phyloP scores from a whole-genome alignment of 176 grass and related monocot species.

The Oryza meridionalis region DNA sequence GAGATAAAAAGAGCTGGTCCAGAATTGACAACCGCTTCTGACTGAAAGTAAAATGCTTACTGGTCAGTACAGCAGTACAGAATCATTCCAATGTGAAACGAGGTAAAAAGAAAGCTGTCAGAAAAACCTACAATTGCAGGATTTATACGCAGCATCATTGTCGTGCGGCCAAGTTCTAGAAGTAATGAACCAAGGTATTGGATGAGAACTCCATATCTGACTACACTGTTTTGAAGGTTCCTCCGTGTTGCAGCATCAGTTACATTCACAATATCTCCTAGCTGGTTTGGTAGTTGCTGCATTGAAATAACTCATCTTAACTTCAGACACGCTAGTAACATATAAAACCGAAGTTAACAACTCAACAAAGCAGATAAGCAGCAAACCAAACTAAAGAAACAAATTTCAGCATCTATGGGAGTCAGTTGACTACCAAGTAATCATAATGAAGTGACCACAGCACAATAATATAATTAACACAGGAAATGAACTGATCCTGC shows the following conservation, averaged over 20 bases:
- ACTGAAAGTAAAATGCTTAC: slow-evolving; percentile 58
- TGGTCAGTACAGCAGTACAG: slow-evolving; percentile 25
- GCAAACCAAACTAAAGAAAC: slow-evolving; percentile 17
- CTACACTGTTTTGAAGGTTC: slow-evolving; percentile 64
- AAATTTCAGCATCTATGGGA: slow-evolving; percentile 24
- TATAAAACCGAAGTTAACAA: slow-evolving; percentile 5
- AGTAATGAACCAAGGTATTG: slow-evolving; percentile 92
- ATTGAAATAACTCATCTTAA: slow-evolving; percentile 42
- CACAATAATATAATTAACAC: neutral
- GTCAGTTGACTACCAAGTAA: neutral
- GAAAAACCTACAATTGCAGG: slow-evolving; percentile 61
- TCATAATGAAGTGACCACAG: neutral
- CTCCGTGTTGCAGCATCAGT: slow-evolving; percentile 49
- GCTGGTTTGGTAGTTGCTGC: slow-evolving; percentile 68
- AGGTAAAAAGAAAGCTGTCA: slow-evolving; percentile 18
- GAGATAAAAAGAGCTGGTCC: slow-evolving; percentile 98
- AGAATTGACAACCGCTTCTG: slow-evolving; percentile 79
- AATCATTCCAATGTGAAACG: slow-evolving; percentile 18
- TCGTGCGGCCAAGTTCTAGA: slow-evolving; percentile 88
- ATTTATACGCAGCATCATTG: slow-evolving; percentile 75
- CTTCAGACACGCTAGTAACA: slow-evolving; percentile 21
- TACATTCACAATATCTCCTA: slow-evolving; percentile 69
- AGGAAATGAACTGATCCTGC: neutral
- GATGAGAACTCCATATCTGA: slow-evolving; percentile 61
- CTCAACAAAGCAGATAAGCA: slow-evolving; percentile 11